Conservation (phyloP, 1,139 yeast genomes). For the Debaryomyces udenii region DNA sequence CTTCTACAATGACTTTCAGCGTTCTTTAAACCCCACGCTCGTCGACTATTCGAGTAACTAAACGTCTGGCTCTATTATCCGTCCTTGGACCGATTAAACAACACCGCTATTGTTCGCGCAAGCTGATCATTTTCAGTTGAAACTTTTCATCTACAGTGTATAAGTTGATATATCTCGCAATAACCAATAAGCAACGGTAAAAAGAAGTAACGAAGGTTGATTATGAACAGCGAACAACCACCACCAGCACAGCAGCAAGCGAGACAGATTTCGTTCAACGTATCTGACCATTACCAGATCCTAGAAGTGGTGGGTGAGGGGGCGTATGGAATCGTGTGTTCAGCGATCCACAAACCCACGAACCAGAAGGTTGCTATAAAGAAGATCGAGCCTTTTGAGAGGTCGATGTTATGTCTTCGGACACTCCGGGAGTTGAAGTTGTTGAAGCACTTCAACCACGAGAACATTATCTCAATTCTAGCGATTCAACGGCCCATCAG, state of each 20-base stretch:
- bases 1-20: too few species aligned
- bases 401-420: conserved; percentile 87
- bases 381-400: conserved; percentile 90
- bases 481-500: conserved; percentile 88
- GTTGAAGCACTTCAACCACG: conserved; percentile 85
- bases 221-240: conserved; percentile 8
- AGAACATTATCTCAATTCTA: conserved; percentile 85
- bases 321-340: conserved; percentile 96
- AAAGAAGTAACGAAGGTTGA: not conserved
- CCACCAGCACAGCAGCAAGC: conserved; percentile 13
- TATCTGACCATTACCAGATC: conserved; percentile 84
- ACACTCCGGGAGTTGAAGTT: conserved; percentile 89
- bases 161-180: too few species aligned
- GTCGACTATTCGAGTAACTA: too few species aligned
- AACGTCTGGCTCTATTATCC: too few species aligned
- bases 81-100: not conserved
- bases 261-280: conserved; percentile 75
- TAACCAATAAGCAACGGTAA: not conserved
- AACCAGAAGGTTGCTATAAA: conserved; percentile 92
- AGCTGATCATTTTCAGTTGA: conserved; percentile 10
- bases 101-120: conserved; percentile 7
- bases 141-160: conserved; percentile 1
- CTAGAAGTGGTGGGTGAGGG: conserved; percentile 93
- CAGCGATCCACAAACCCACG: conserved; percentile 87
- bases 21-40: too few species aligned